Base-by-base conservation (phyloP, 1,284 basidiomycete genomes). In the Apiotrichum gamsii region DNA sequence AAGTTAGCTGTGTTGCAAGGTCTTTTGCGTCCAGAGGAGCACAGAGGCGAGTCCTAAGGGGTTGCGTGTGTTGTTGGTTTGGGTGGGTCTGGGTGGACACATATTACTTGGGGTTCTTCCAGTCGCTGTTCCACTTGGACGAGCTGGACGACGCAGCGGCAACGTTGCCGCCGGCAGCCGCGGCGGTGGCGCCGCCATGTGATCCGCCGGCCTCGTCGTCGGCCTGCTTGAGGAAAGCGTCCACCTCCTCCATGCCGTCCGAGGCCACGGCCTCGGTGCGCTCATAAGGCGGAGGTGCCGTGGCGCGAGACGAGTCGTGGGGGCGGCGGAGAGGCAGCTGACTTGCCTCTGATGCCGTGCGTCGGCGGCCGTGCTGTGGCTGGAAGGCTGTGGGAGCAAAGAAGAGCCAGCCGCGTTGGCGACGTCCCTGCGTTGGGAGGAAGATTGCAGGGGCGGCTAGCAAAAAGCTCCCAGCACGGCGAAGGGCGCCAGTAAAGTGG, bases 301-400 rank as follows among this genome's bases (percentile, higher is more conserved):
- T 18, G 21, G 31, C 21, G 15, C 31, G 24, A 19, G 37, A 37
- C 38, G 14, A 40, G 28, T 19, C 52, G 36, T 34, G 52, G 36
- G 16, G 58, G 33, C 20, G 56, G 23, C 60, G 47, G 10, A 58
- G 45, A 5, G 68, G 68, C 11, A 70, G 42, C 38, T 64, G 60
- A 37, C 56, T 59, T 13, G 66, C 66, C 45, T 64, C 64, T 13
- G 62, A 65, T 4, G 68, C 64, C 35, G 66, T 70, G 18, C 67
- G 50, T 20, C 60, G 42, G 19, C 65, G 49, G 33, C 56, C 35
- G 11, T 43, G 51, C 21, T 33, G 49, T n/a, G 64, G 64, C 33
- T 62, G 60, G 47, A 70, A 69, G 35, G 67, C 51, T 8, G 70
- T 64, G 6, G 70, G 70, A 9, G 69, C 58, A 50, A 72, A 70